Evolutionary conservation across 139 green algal species (phyloP), one percentile per base, ranked within the genome.

Genomic region (Micractinium sp.): DNA sequence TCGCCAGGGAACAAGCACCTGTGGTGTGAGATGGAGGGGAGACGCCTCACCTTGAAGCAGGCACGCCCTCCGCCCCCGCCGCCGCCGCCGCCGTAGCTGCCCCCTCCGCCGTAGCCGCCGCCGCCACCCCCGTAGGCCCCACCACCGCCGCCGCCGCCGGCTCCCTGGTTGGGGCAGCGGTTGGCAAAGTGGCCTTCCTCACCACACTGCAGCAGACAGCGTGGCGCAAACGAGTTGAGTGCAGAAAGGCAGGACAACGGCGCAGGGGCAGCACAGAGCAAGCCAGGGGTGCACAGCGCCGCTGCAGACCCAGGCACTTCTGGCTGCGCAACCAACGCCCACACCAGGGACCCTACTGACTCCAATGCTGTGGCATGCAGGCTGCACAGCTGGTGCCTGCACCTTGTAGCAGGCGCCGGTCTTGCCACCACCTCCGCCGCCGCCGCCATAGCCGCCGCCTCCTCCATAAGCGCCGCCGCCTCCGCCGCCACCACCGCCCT

Each of bases 141-240:
- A 12, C 71, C 86, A 38, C 61, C 61, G 33, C 35, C 76, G 13
- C 85, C 85, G 53, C 63, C 75, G 16, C 75, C 75, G 13, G 7
- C 85, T 13, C 38, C 38, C 33, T 86, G 87, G 67, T 85, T 90
- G 47, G 87, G 87, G 69, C 87, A 90, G 69, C 86, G 14, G 25
- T 15, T 53, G 56, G 29, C 35, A 23, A 66, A 91, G 69, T 91
- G 88, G 4, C 82, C 81, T 3, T 66, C 63, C 27, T 88, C 53
- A 27, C 80, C 61, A 22, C 87, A 90, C 66, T 86, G 77, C 33
- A 82, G 35, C 36, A 60, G 5, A 4, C 19, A 71, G 16, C 47
- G 47, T 9, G 47, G 47, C 7, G 47, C 7, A 56, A 9, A 5
- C 9, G 9, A 16, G 47, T 56, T 56, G 47, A 56, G 47, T 9